Conservation (phyloP, 805 yeast species). For the Ogataea thermomethanolica region DNA sequence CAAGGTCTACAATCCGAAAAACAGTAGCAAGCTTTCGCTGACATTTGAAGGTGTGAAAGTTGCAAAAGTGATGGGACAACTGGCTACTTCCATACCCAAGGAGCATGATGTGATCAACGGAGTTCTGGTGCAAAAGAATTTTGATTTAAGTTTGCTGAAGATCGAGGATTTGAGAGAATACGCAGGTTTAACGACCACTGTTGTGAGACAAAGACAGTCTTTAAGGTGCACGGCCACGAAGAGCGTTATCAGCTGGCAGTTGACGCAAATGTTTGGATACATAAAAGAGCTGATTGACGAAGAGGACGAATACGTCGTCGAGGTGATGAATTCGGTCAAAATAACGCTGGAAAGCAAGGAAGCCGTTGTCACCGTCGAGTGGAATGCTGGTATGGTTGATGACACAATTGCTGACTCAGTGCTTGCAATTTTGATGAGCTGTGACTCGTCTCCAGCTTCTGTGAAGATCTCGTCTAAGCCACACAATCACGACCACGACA, state of each 20-base stretch:
- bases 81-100: constrained; percentile 45
- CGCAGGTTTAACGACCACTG: constrained; percentile 80
- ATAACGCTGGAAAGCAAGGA: constrained; percentile 45
- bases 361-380: constrained; percentile 63
- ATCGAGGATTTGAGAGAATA: constrained; percentile 86
- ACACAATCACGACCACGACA: constrained; percentile 35
- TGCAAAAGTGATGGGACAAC: constrained; percentile 64
- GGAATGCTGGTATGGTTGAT: constrained; percentile 86
- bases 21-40: constrained; percentile 74
- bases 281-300: constrained; percentile 62
- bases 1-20: constrained; percentile 86
- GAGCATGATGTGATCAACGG: constrained; percentile 59
- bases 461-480: constrained; percentile 75
- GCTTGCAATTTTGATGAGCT: constrained; percentile 83
- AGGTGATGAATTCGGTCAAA: constrained; percentile 62
- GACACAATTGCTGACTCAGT: constrained; percentile 95
- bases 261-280: constrained; percentile 92
- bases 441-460: constrained; percentile 93
- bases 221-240: constrained; percentile 77
- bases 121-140: constrained; percentile 85
- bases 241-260: constrained; percentile 81
- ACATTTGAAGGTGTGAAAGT: constrained; percentile 79
- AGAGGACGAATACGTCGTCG: constrained; percentile 44
- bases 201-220: constrained; percentile 77
- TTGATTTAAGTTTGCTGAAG: constrained; percentile 78